phyloP scores from a whole-genome alignment of 768 basidiomycete species.

The Lactarius quietus region DNA sequence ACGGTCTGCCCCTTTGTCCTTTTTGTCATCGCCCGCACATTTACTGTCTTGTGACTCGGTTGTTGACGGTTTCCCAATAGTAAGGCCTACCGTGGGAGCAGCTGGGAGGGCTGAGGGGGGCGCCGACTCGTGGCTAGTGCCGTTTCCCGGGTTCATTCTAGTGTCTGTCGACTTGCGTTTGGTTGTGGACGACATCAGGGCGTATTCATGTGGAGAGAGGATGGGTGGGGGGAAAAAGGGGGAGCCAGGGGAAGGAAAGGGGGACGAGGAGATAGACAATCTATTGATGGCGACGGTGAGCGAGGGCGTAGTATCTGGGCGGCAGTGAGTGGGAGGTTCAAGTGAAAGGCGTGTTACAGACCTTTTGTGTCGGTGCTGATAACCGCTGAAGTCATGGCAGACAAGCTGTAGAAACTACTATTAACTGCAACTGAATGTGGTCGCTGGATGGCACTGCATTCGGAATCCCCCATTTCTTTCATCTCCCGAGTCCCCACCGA shows the following conservation, averaged over 20 bases:
- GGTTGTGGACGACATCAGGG: slow-evolving; percentile 42
- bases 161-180: slow-evolving; percentile 21
- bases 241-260: slow-evolving; percentile 62
- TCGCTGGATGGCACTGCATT: background rate
- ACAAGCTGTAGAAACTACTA: background rate
- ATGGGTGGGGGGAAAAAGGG: slow-evolving; percentile 67
- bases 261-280: slow-evolving; percentile 39
- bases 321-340: slow-evolving; percentile 2
- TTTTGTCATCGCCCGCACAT: background rate
- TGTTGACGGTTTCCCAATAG: background rate
- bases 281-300: slow-evolving; percentile 35
- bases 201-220: slow-evolving; percentile 66
- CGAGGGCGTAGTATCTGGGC: slow-evolving; percentile 12
- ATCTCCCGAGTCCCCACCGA: background rate
- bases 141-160: slow-evolving; percentile 23
- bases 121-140: slow-evolving; percentile 14
- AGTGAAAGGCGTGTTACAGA: background rate
- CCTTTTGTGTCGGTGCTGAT: slow-evolving; percentile 26
- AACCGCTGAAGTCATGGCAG: slow-evolving; percentile 15
- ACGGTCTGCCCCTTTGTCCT: background rate
- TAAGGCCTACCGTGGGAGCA: background rate
- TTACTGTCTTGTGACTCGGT: background rate
- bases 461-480: background rate
- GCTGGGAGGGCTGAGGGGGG: background rate
- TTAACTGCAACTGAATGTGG: too few relatives aligned